These are phyloP conservation scores for Infundibulicybe gibba DNA, from an alignment of 768 basidiomycete genomes.

Conservation along the genomic window DNA sequence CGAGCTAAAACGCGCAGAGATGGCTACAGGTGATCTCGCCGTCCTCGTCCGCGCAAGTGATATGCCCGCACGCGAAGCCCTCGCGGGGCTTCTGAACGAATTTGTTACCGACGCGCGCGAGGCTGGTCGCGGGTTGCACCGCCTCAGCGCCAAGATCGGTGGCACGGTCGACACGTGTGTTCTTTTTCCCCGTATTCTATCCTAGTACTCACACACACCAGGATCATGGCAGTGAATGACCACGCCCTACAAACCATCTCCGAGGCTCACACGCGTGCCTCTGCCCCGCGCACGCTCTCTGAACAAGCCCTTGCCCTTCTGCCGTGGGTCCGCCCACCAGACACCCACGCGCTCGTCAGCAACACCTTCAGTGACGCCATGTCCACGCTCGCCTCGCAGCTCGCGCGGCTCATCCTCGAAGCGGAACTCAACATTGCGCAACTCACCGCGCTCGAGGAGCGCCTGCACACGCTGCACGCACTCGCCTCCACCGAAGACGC, in stretches of 20 bases:
- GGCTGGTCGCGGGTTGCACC: slow-evolving; percentile 57
- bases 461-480: slow-evolving; percentile 53
- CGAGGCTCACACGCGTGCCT: slow-evolving; percentile 30
- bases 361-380: slow-evolving; percentile 61
- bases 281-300: slow-evolving; percentile 24
- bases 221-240: slow-evolving; percentile 72
- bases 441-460: slow-evolving; percentile 61
- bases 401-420: slow-evolving; percentile 62
- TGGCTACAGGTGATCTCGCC: slow-evolving; percentile 69
- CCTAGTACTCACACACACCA: slow-evolving; percentile 18
- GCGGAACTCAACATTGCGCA: slow-evolving; percentile 53
- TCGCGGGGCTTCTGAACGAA: slow-evolving; percentile 46
- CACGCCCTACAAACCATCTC: slow-evolving; percentile 63
- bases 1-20: slow-evolving; percentile 72
- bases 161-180: slow-evolving; percentile 73
- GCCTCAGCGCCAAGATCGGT: slow-evolving; percentile 60
- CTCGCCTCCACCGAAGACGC: slow-evolving; percentile 56
- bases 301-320: slow-evolving; percentile 20
- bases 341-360: slow-evolving; percentile 41
- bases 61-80: slow-evolving; percentile 51
- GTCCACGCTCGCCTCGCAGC: slow-evolving; percentile 47
- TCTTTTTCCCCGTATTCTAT: background rate
- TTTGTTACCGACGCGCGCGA: slow-evolving; percentile 63
- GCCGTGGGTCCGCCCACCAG: slow-evolving; percentile 31
- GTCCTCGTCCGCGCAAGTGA: slow-evolving; percentile 62